These are phyloP conservation scores for Coemansia sp. DNA, from an alignment of 192 early-diverging fungal genomes.

Conservation along the genomic window DNA sequence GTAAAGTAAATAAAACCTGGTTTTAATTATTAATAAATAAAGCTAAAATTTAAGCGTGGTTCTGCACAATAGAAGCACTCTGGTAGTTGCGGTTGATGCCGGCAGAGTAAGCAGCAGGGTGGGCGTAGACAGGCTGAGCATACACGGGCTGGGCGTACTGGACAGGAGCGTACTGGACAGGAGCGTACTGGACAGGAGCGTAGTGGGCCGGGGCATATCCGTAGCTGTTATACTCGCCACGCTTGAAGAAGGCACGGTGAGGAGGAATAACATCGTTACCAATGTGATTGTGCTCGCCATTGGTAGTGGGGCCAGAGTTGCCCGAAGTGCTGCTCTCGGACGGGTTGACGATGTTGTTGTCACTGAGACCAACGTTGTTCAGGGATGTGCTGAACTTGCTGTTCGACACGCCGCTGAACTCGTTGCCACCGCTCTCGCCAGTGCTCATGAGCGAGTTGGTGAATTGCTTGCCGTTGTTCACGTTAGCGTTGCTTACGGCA, in stretches of 20 bases:
- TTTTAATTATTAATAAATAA: no score
- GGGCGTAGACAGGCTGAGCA: conserved; percentile 9
- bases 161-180: neutral
- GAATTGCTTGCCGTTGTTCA: conserved; percentile 46
- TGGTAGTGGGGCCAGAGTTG: conserved; percentile 35
- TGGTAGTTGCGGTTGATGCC: conserved; percentile 36
- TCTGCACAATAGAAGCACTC: conserved; percentile 50
- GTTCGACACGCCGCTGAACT: conserved; percentile 12
- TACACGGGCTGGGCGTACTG: neutral
- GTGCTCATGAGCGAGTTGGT: conserved; percentile 30
- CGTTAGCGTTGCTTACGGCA: conserved; percentile 46
- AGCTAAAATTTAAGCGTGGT: conserved; percentile 28
- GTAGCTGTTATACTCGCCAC: conserved; percentile 31
- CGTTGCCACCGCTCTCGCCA: conserved; percentile 30
- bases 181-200: neutral
- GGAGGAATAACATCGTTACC: conserved; percentile 13
- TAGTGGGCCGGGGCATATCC: conserved; percentile 15
- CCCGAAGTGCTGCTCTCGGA: conserved; percentile 21
- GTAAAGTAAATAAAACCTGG: no score
- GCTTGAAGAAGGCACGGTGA: conserved; percentile 17
- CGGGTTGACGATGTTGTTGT: conserved; percentile 39
- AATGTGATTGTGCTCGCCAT: conserved; percentile 38
- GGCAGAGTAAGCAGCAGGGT: conserved; percentile 8
- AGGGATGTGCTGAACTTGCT: conserved; percentile 20
- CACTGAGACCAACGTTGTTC: conserved; percentile 23